Evolutionary conservation across 2,329 filamentous ascomycete species (phyloP).

Genomic region (Scedosporium boydii): DNA sequence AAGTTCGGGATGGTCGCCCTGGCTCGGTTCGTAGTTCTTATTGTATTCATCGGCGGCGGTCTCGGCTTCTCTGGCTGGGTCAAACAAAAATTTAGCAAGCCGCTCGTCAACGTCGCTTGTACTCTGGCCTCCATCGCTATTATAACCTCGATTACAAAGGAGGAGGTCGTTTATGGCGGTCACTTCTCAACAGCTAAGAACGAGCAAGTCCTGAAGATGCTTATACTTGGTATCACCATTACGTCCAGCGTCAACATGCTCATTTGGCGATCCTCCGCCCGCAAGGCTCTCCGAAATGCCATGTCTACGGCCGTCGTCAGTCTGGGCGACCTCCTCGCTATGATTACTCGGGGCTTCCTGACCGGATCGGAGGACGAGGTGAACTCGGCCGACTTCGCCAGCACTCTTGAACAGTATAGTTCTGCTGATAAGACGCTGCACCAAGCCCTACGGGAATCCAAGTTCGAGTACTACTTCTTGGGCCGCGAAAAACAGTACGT

Average conservation of each 20-base stretch:
- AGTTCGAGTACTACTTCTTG: conserved; percentile 76
- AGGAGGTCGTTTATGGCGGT: conserved; percentile 75
- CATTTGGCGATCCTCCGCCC: conserved; percentile 70
- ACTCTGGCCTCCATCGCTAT: conserved; percentile 81
- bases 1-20: conserved; percentile 56
- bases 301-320: conserved; percentile 58
- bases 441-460: conserved; percentile 73
- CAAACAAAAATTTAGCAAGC: conserved; percentile 69
- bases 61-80: conserved; percentile 83
- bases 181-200: conserved; percentile 77
- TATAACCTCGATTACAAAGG: conserved; percentile 84
- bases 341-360: conserved; percentile 75
- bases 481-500: conserved; percentile 72
- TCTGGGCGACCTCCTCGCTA: conserved; percentile 70
- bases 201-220: conserved; percentile 71
- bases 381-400: conserved; percentile 53
- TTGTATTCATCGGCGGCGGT: conserved; percentile 78
- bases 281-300: conserved; percentile 61
- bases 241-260: conserved; percentile 67
- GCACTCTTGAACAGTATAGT: conserved; percentile 54
- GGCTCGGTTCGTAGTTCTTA: conserved; percentile 69
- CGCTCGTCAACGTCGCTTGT: conserved; percentile 74
- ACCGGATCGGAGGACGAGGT: conserved; percentile 74
- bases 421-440: conserved; percentile 55
- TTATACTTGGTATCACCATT: conserved; percentile 65